Base-by-base conservation (phyloP, 352 stramenopile species). In the Pelagophyceae sp. region DNA sequence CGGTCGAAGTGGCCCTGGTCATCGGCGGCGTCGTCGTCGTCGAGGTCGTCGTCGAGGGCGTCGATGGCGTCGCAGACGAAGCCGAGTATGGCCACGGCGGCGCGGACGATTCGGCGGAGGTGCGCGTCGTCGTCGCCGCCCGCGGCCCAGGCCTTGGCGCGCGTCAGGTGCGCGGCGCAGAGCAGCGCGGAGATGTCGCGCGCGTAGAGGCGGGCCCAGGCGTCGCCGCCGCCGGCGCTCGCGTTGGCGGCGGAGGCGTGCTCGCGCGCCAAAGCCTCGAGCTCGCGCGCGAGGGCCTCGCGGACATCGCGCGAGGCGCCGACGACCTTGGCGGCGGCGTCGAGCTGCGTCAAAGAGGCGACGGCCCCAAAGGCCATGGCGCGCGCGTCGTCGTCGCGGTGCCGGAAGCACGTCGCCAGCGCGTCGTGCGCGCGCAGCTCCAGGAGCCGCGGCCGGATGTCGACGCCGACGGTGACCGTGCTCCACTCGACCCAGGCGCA, bases 361-460 rank as follows among this genome's bases (percentile, higher is more conserved):
- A 74, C 3, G 11, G 67, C 38, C 2, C 27, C 67, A 19, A 37
- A 31, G 17, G 67, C 31, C 20, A 37, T 31, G 2, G 20, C 19
- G 17, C 67, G 33, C 17, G 35, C 67, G 15, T 74, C 67, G 17
- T 32, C 35, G 38, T 54, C 35, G 11, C 3, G 19, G 2, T 11
- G 35, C 67, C 2, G 1, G 35, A 74, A 31, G 35, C 35, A 33
- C 2, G 2, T 19, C 2, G 29, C 67, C 2, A 37, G 5, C 15
- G 5, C 5, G 15, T 15, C 1, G 15, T 58, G 5, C 67, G 67
- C 67, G 67, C 38, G 35, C 11, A 40, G n/a, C 67, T 51, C 20
- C 33, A 74, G 35, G 20, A 74, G 38, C n/a, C 58, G 51, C 67
- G 67, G 67, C 35, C 17, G 5, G 20, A 74, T 37, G 67, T 74